phyloP scores from a whole-genome alignment of 1,139 yeast genomes.

The Pichia kudriavzevii region DNA sequence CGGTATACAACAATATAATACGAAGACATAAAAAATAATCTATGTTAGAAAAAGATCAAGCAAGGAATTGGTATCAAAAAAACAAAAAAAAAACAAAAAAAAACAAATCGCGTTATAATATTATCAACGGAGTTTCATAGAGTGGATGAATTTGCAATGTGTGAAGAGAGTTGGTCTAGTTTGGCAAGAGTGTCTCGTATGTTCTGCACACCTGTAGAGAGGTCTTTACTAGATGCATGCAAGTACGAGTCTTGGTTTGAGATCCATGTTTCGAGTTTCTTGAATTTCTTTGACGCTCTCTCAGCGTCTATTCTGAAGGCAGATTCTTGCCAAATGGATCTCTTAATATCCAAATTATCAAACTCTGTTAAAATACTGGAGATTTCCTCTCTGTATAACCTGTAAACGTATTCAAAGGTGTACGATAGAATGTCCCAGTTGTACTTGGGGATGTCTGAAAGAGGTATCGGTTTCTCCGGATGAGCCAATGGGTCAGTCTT shows the following conservation, averaged over 20 bases:
- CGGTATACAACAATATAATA: no score
- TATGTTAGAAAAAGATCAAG: no score
- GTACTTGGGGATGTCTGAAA: constrained; percentile 12
- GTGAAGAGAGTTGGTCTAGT: no score
- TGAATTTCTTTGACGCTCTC: constrained; percentile 15
- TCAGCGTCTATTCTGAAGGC: constrained; percentile 20
- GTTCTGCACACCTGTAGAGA: constrained; percentile 17
- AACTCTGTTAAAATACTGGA: constrained; percentile 16
- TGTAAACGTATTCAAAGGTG: constrained; percentile 19
- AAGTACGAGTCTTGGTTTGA: constrained; percentile 14
- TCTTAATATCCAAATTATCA: constrained; percentile 18
- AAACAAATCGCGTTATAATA: no score
- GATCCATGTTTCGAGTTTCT: constrained; percentile 17
- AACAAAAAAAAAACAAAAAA: no score
- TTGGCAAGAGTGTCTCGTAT: constrained; percentile 18
- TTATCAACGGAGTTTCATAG: no score
- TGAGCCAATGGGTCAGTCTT: no score
- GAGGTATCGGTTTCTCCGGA: no score
- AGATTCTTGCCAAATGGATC: constrained; percentile 23
- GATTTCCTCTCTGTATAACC: constrained; percentile 19
- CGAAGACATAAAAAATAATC: no score
- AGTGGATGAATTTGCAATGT: no score
- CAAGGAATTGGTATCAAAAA: no score
- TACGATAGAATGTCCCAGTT: constrained; percentile 18
- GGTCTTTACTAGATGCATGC: constrained; percentile 14